Conservation (phyloP, 2,329 filamentous ascomycete species). For the Lachnellula hyalina region DNA sequence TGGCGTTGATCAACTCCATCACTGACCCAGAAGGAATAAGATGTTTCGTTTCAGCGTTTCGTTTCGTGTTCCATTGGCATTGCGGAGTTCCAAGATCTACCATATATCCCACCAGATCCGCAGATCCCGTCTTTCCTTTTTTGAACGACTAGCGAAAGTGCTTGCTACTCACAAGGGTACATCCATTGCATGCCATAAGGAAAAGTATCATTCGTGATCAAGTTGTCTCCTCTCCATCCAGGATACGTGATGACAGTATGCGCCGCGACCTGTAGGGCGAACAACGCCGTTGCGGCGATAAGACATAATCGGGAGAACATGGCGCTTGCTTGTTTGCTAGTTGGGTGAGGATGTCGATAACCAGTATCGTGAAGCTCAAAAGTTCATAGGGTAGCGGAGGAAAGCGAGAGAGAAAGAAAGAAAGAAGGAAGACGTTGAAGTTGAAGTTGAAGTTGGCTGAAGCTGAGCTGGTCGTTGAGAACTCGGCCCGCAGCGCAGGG, state of each 20-base stretch:
- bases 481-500: no score
- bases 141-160: constrained; percentile 1
- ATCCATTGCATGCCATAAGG: constrained; percentile 36
- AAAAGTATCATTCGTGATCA: constrained; percentile 33
- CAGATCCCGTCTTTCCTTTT: neutral
- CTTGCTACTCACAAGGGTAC: constrained; percentile 33
- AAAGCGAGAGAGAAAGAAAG: neutral
- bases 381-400: neutral
- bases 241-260: constrained; percentile 36
- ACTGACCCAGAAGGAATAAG: neutral
- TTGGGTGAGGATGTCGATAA: neutral
- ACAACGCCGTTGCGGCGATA: constrained; percentile 11
- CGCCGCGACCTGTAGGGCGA: constrained; percentile 31
- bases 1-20: neutral
- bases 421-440: neutral
- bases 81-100: neutral
- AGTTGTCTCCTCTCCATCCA: constrained; percentile 36
- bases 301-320: constrained; percentile 9
- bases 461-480: neutral
- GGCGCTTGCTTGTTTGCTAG: neutral
- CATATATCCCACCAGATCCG: neutral
- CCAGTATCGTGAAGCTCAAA: constrained; percentile 1
- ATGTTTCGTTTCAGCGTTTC: neutral
- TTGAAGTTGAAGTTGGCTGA: no score
- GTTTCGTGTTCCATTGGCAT: no score